Percentiles rank a stretch among this genome's conserved stretches.
These are phyloP conservation scores for Aspergillus baeticus DNA, from an alignment of 495 filamentous ascomycete species.

Conservation along the genomic window DNA sequence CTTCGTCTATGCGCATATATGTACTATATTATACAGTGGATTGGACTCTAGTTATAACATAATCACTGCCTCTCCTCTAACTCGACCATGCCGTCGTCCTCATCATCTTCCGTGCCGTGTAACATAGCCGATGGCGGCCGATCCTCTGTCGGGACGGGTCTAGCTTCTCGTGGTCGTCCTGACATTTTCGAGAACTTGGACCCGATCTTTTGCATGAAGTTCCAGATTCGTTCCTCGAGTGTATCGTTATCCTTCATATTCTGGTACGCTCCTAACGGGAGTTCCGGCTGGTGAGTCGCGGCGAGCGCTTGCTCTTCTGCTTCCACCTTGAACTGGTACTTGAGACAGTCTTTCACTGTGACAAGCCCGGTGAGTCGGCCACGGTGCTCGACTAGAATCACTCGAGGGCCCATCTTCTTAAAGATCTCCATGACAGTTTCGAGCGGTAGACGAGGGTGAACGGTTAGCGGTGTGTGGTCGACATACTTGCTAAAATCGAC, in stretches of 20 bases:
- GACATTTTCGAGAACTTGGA: constrained; percentile 50
- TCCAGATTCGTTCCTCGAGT: constrained; percentile 69
- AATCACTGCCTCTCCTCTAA: constrained; percentile 48
- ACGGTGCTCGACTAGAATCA: constrained; percentile 88
- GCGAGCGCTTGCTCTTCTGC: constrained; percentile 72
- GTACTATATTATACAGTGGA: constrained; percentile 3
- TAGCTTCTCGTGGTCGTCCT: constrained; percentile 22
- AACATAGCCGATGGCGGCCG: neutral
- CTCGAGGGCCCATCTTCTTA: constrained; percentile 94
- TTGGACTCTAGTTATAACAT: neutral
- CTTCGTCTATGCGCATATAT: constrained; percentile 7
- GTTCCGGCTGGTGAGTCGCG: constrained; percentile 46
- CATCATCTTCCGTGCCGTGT: constrained; percentile 53
- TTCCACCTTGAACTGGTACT: constrained; percentile 96
- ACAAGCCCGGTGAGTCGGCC: constrained; percentile 81
- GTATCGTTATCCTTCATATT: constrained; percentile 23
- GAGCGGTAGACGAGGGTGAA: constrained; percentile 86
- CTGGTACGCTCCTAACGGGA: constrained; percentile 33
- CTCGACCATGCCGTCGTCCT: constrained; percentile 63
- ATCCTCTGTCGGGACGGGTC: constrained; percentile 4
- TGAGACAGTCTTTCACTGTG: constrained; percentile 95
- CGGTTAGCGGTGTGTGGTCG: constrained; percentile 85
- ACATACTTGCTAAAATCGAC: constrained; percentile 88
- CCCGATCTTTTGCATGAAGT: constrained; percentile 55
- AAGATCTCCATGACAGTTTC: constrained; percentile 99